A percentile compares a stretch with the other conserved stretches of the same genome.
Conservation (phyloP, 148 eudicot species). For the Rhododendron simsii region DNA sequence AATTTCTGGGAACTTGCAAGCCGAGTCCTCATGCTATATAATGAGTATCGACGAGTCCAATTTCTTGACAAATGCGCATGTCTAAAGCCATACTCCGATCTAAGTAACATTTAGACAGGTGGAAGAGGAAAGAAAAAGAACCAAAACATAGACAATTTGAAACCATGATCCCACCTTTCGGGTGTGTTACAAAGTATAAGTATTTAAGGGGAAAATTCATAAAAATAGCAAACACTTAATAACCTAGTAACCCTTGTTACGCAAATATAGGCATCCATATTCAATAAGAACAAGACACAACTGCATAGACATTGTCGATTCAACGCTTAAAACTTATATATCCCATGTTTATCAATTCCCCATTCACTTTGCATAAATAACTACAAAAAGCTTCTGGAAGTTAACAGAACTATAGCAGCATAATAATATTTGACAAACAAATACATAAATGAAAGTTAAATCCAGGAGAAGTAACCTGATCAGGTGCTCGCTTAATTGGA, state of each 20-base stretch:
- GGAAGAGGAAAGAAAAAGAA: not conserved
- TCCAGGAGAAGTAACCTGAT: slow-evolving; percentile 56
- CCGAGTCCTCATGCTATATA: too few species aligned
- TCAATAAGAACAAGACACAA: not conserved
- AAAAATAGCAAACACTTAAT: not conserved
- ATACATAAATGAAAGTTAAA: not conserved
- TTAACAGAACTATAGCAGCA: not conserved
- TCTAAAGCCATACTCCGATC: not conserved
- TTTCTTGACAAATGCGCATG: too few species aligned
- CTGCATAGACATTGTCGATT: not conserved
- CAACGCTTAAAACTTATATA: too few species aligned
- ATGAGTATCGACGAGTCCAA: too few species aligned
- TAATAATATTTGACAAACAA: not conserved
- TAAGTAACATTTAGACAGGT: not conserved
- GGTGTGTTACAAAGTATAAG: not conserved
- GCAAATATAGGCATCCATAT: not conserved
- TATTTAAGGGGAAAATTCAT: not conserved
- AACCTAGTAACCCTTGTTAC: not conserved
- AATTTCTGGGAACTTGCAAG: too few species aligned
- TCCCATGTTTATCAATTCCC: not conserved
- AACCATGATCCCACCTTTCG: not conserved
- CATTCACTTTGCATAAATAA: not conserved
- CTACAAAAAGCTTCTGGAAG: not conserved
- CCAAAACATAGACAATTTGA: not conserved
- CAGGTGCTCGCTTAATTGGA: slow-evolving; percentile 69